Percentiles rank a stretch among this genome's conserved stretches.
These are phyloP conservation scores for Rhizophagus sp. DNA, from an alignment of 192 early-diverging fungal genomes.

Conservation along the genomic window DNA sequence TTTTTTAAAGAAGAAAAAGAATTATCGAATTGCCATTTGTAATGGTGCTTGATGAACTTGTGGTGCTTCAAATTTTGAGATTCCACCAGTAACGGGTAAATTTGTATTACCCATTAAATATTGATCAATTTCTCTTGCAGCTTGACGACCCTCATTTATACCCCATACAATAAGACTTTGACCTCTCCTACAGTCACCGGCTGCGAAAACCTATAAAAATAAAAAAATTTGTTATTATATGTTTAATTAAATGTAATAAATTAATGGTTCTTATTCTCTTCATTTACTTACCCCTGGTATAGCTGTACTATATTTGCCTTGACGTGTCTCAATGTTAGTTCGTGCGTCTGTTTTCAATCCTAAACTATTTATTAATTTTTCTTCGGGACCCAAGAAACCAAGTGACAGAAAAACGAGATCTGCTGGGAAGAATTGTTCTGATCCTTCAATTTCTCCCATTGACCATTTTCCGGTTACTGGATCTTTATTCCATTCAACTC, in stretches of 20 bases:
- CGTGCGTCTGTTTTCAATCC: slow-evolving; percentile 74
- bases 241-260: too few species aligned
- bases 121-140: slow-evolving; percentile 89
- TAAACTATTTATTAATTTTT: slow-evolving; percentile 77
- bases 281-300: slow-evolving; percentile 47
- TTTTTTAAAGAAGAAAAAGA: too few species aligned
- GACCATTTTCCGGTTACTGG: slow-evolving; percentile 67
- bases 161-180: slow-evolving; percentile 97
- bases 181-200: slow-evolving; percentile 96
- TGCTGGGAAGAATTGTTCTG: slow-evolving; percentile 82
- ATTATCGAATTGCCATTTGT: too few species aligned
- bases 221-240: too few species aligned
- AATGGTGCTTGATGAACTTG: too few species aligned
- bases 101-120: slow-evolving; percentile 78
- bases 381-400: slow-evolving; percentile 96
- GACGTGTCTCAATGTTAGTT: slow-evolving; percentile 80
- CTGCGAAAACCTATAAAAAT: slow-evolving; percentile 74
- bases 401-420: slow-evolving; percentile 94
- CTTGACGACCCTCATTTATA: slow-evolving; percentile 96
- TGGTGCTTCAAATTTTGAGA: slow-evolving; percentile 34
- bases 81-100: slow-evolving; percentile 87
- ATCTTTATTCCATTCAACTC: slow-evolving; percentile 94
- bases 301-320: slow-evolving; percentile 76
- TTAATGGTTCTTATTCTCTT: too few species aligned
- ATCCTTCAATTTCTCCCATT: slow-evolving; percentile 88